Evolutionary conservation across 176 grass and related monocot species (phyloP), one percentile per base, ranked within the genome.

Genomic region (Echinochloa phyllopogon): DNA sequence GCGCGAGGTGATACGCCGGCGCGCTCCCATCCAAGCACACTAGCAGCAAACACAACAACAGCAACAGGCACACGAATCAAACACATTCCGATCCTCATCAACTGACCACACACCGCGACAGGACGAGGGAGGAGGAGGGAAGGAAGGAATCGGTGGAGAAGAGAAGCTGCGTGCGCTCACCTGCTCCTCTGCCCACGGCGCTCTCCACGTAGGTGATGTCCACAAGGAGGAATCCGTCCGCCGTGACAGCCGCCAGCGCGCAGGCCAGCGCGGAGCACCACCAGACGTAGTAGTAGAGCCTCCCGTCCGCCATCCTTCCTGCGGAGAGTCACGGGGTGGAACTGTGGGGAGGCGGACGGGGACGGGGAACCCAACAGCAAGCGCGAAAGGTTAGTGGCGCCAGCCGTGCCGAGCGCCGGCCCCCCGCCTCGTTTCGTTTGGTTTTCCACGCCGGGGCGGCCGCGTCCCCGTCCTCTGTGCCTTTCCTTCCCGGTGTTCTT

Each of bases 11-110:
- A 20, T 97, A 97, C 50, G 92, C 90, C n/a, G 92, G 92, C 14
- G 92, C 47, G n/a, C 94, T 97, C 17, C 94, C 94, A 82, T 97
- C 92, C 88, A 97, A 69, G 43, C 94, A 97, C 13, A 97, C 94
- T 97, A 15, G 47, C 21, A 55, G 4, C 14, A 17, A 73, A 7
- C 45, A 20, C 16, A 81, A 81, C 58, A 77, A 17, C 65, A 52
- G 2, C 58, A 77, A 17, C 65, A 52, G 2, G 14, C 1, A 43
- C 21, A 65, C n/a, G 36, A 18, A 79, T 56, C 25, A 59, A 62
- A 17, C 12, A 53, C 51, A n/a, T 10, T 62, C 29, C 29, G 68
- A 37, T 20, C 42, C 40, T 36, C 38, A 21, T 16, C 14, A 11
- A 56, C 58, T n/a, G n/a, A 68, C 27, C 36, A 43, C 41, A 17